Evolutionary conservation across 2,329 filamentous ascomycete species (phyloP).

Genomic region (Cadophora sp.): DNA sequence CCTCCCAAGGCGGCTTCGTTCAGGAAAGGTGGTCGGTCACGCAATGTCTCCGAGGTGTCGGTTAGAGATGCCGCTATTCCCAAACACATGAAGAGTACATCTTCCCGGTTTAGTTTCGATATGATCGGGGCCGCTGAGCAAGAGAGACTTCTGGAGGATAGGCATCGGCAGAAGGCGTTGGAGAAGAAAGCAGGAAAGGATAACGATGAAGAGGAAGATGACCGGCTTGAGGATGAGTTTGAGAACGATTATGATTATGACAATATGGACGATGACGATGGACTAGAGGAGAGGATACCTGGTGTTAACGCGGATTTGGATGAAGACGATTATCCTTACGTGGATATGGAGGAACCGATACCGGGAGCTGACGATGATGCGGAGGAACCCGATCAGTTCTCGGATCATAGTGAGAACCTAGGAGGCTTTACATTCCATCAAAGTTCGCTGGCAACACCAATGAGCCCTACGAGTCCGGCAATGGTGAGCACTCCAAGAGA

Average conservation of each 20-base stretch:
- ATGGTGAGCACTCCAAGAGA: slow-evolving; percentile 62
- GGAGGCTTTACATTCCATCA: slow-evolving; percentile 42
- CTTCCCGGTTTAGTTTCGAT: slow-evolving; percentile 83
- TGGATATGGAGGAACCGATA: slow-evolving; percentile 65
- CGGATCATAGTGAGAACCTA: slow-evolving; percentile 31
- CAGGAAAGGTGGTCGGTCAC: slow-evolving; percentile 48
- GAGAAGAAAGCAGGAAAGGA: slow-evolving; percentile 59
- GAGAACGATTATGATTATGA: slow-evolving; percentile 69
- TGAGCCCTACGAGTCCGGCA: slow-evolving; percentile 58
- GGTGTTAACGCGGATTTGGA: slow-evolving; percentile 56
- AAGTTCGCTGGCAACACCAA: slow-evolving; percentile 57
- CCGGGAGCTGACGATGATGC: slow-evolving; percentile 57
- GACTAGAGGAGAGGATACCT: slow-evolving; percentile 71
- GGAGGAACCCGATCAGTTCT: slow-evolving; percentile 48
- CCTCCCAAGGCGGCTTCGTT: slow-evolving; percentile 36
- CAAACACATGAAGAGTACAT: slow-evolving; percentile 76
- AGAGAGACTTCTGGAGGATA: slow-evolving; percentile 74
- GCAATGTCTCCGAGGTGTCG: slow-evolving; percentile 58
- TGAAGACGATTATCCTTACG: slow-evolving; percentile 33
- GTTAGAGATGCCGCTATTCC: slow-evolving; percentile 56
- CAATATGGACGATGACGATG: slow-evolving; percentile 68
- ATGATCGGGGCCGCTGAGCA: slow-evolving; percentile 74
- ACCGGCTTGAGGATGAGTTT: slow-evolving; percentile 51
- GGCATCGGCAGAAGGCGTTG: slow-evolving; percentile 70
- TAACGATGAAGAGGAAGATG: slow-evolving; percentile 46